Evolutionary conservation across 2,329 filamentous ascomycete genomes (phyloP), one percentile per base, ranked within the genome.

Genomic region (Diaporthe velutina): DNA sequence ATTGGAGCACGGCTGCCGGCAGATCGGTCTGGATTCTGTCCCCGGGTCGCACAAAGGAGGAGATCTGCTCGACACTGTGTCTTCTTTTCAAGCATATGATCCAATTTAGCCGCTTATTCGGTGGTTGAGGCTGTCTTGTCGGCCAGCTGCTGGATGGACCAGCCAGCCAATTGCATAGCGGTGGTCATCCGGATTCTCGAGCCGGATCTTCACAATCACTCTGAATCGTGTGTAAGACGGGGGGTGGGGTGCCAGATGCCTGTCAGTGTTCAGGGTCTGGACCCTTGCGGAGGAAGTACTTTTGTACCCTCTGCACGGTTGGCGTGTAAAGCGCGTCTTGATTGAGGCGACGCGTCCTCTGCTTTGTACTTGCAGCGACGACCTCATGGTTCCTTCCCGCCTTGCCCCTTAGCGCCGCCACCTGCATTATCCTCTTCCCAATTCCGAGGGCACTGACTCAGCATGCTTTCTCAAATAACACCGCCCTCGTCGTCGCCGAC

Each of bases 401-500:
- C 40, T 60, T 50, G 5, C 13, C 13, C 22, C 25, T 35, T 48
- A 42, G 28, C 54, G 30, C 25, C 25, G 28, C 28, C 13, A 12
- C 33, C 12, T 58, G 10, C n/a, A n/a, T 48, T 15, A n/a, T n/a
- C n/a, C n/a, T n/a, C n/a, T 5, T 42, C 3, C 12, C 48, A 15
- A 25, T 28, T n/a, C 17, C 19, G 8, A 19, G 12, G 19, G 1
- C 15, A 9, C 48, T 13, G 28, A 58, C n/a, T 57, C 71, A 48
- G 15, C n/a, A 74, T 74, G 72, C 25, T 22, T 3, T 54, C 33
- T 74, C 55, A 45, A 52, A 61, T 71, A 40, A 71, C 55, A 19
- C 72, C 72, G 35, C 66, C 72, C n/a, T 74, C 72, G 30, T 74
- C 72, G 55, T 74, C 72, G 28, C 72, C 72, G 42, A 74, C 45